Base-by-base conservation (phyloP, 1,139 yeast genomes). In the Taiozyma onychis region DNA sequence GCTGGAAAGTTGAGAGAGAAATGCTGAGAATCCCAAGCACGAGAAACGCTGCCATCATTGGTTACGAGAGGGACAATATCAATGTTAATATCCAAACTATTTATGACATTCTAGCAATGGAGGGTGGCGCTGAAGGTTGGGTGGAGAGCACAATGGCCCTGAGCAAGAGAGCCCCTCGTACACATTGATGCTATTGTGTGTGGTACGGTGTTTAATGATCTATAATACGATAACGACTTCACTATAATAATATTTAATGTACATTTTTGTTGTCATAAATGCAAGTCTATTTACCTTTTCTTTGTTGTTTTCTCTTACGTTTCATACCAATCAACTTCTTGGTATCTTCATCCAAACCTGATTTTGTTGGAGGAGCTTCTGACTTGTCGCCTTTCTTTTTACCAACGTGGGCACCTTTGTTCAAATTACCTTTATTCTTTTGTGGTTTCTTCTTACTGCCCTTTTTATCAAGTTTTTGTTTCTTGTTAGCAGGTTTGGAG, bases 11-110 rank as follows among this genome's bases (percentile, higher is more conserved):
- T 3, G 86, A 88, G 62, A 80, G 84, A 59, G 98, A 93, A 65
- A 85, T 88, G 85, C 70, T 93, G 47, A 75, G 99, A 54, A 93
- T 93, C 41, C 99, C 99, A 28, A 88, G 97, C 54, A 93, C 99
- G 0, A 74, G 98, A 64, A 93, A 91, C 61, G 91, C 95, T 1
- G 97, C 98, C 0, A 70, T 93, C 8, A 83, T 93, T 50, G 96
- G 96, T 1, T 74, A 78, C 46, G 63, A 66, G 30, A 66, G 67
- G 39, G 65, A 63, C 3, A 54, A 57, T 27, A 57, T 58, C 43
- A 52, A 54, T 27, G 57, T 60, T 3, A 62, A 66, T 11, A 61
- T 66, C 0, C 66, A 78, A 47, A 65, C 44, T 2, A 78, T 87
- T 2, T 74, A 78, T 56, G 88, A 83, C 46, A 70, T 83, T 2